These are phyloP conservation scores for Xylaria castorea DNA, from an alignment of 495 filamentous ascomycete species.

Conservation along the genomic window DNA sequence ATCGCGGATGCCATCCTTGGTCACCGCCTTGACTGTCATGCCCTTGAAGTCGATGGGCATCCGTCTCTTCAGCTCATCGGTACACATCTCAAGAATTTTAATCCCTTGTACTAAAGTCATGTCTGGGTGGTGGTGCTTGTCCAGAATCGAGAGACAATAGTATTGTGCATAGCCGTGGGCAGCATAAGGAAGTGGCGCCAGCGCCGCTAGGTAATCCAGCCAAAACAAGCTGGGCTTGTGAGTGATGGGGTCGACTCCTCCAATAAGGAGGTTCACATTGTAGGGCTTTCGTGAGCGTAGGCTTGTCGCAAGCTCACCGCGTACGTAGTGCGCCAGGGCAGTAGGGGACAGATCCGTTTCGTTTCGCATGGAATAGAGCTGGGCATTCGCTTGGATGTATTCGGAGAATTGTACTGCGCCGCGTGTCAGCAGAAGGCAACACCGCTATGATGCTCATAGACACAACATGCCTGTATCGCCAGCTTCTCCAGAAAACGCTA, in stretches of 20 bases:
- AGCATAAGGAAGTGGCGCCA: conserved; percentile 89
- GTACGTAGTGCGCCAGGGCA: conserved; percentile 89
- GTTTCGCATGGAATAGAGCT: conserved; percentile 98
- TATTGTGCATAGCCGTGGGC: conserved; percentile 99
- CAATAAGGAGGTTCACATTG: conserved; percentile 93
- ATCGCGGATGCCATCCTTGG: conserved; percentile 86
- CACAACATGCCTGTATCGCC: conserved; percentile 82
- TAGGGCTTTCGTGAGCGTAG: conserved; percentile 92
- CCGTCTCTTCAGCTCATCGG: conserved; percentile 93
- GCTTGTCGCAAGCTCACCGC: conserved; percentile 86
- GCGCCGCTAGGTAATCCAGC: conserved; percentile 93
- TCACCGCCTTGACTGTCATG: conserved; percentile 88
- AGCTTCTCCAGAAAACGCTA: conserved; percentile 96
- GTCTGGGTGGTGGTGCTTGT: conserved; percentile 97
- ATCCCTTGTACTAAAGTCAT: conserved; percentile 86
- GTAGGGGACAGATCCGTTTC: conserved; percentile 86
- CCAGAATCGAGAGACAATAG: conserved; percentile 93
- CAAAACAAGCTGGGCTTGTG: conserved; percentile 90
- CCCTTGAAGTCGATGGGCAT: conserved; percentile 99
- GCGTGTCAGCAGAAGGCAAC: conserved; percentile 40
- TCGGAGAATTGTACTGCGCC: conserved; percentile 94
- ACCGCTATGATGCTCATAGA: neutral
- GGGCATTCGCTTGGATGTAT: conserved; percentile 97
- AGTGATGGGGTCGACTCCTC: conserved; percentile 87
- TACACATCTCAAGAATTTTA: conserved; percentile 90